Evolutionary conservation across 2,329 filamentous ascomycete species (phyloP).

Genomic region (Teratosphaeria epicoccoides): DNA sequence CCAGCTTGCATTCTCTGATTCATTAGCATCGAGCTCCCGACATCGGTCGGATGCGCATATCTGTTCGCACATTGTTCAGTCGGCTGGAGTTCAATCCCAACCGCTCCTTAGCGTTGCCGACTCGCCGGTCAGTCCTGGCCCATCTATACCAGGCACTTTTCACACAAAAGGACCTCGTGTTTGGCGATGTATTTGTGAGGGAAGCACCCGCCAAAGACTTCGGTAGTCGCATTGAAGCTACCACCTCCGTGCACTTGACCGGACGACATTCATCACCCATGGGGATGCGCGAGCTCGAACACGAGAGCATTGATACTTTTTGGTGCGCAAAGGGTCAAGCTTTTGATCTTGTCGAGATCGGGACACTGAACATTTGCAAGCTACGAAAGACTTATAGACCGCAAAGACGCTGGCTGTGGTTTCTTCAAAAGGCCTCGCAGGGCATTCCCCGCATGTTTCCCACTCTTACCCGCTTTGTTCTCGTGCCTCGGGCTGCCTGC

Average conservation of each 20-base stretch:
- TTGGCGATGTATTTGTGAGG: too few species aligned
- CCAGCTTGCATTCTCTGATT: too few species aligned
- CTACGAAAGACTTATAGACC: background rate
- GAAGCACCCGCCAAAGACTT: too few species aligned
- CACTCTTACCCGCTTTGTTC: background rate
- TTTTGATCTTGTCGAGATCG: background rate
- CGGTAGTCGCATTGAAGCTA: too few species aligned
- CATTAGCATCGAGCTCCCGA: too few species aligned
- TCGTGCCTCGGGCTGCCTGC: background rate
- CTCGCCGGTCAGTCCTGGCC: background rate
- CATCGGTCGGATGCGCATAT: too few species aligned
- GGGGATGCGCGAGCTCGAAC: too few species aligned
- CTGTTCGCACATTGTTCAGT: too few species aligned
- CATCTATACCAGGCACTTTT: background rate
- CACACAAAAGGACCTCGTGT: background rate
- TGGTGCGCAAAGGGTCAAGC: background rate
- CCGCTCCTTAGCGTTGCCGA: background rate
- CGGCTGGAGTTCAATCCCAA: background rate
- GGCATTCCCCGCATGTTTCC: background rate
- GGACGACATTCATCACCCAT: too few species aligned
- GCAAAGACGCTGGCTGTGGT: background rate
- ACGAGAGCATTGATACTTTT: too few species aligned
- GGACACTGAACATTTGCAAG: background rate
- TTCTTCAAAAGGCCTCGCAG: background rate
- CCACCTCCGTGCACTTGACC: too few species aligned